phyloP scores from a whole-genome alignment of 179 eudicot genomes.

The Gypsophila paniculata region DNA sequence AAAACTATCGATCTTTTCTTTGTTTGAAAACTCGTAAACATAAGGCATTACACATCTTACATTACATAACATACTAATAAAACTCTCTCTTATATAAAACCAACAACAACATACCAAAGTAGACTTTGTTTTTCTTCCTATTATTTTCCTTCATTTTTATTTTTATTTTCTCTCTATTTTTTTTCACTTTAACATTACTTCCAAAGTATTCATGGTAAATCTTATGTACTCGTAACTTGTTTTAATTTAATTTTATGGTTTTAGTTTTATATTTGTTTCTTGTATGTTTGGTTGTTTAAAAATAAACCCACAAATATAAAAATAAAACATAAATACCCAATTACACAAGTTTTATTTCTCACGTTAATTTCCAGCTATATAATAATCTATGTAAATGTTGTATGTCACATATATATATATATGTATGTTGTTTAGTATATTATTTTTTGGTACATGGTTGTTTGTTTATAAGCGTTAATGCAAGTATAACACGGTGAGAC shows the following conservation, averaged over 20 bases:
- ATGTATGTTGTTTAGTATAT: no score
- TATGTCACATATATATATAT: no score
- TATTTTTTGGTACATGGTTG: conserved; percentile 10
- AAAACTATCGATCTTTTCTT: conserved; percentile 5
- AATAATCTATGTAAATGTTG: conserved; percentile 28
- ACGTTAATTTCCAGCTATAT: conserved; percentile 21
- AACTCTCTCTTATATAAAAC: no score
- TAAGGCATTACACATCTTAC: conserved; percentile 19
- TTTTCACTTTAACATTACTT: no score
- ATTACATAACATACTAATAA: no score
- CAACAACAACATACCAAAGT: no score
- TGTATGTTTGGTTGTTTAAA: conserved; percentile 13
- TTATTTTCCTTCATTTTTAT: no score
- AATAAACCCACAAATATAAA: background rate
- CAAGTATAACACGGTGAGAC: conserved; percentile 15
- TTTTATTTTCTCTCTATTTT: no score
- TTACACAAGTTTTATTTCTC: conserved; percentile 25
- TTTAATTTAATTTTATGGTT: background rate
- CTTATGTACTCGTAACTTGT: no score
- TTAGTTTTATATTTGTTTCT: background rate
- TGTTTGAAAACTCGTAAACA: conserved; percentile 22
- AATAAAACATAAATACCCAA: conserved; percentile 20
- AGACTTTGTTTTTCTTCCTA: no score
- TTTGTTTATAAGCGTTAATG: conserved; percentile 21
- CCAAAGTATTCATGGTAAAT: no score